Percentiles rank a stretch among this genome's conserved stretches.
These are phyloP conservation scores for Saccharomycopsis microspora DNA, from an alignment of 805 yeast genomes.

Conservation along the genomic window DNA sequence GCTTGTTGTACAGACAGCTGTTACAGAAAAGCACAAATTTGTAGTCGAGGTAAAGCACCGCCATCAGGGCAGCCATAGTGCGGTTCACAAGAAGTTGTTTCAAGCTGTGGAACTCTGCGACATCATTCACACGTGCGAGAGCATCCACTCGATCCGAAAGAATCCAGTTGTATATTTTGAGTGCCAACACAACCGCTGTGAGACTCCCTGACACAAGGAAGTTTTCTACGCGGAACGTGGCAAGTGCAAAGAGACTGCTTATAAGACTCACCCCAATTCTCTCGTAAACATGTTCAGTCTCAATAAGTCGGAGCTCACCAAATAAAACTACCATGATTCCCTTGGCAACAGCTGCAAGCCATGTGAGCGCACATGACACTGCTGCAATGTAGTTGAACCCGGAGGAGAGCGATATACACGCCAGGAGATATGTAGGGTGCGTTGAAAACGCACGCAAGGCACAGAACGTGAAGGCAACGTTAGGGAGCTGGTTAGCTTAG, in stretches of 20 bases:
- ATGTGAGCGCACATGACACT: constrained; percentile 33
- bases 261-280: constrained; percentile 54
- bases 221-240: constrained; percentile 38
- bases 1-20: constrained; percentile 33
- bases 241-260: constrained; percentile 45
- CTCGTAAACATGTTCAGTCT: constrained; percentile 63
- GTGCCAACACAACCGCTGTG: constrained; percentile 31
- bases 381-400: constrained; percentile 34
- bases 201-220: constrained; percentile 32
- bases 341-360: constrained; percentile 31
- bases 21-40: constrained; percentile 18
- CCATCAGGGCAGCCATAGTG: not conserved
- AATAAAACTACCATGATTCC: constrained; percentile 43
- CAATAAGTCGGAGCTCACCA: constrained; percentile 67
- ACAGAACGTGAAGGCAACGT: constrained; percentile 20
- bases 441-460: constrained; percentile 20
- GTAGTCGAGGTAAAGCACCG: constrained; percentile 32
- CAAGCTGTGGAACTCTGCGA: constrained; percentile 17
- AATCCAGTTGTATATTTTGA: constrained; percentile 72
- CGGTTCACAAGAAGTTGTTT: constrained; percentile 17
- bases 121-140: constrained; percentile 23
- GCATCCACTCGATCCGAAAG: constrained; percentile 40
- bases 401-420: constrained; percentile 37
- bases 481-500: constrained; percentile 15
- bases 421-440: constrained; percentile 26